phyloP scores from a whole-genome alignment of 495 filamentous ascomycete genomes.

The Penicillium manginii region DNA sequence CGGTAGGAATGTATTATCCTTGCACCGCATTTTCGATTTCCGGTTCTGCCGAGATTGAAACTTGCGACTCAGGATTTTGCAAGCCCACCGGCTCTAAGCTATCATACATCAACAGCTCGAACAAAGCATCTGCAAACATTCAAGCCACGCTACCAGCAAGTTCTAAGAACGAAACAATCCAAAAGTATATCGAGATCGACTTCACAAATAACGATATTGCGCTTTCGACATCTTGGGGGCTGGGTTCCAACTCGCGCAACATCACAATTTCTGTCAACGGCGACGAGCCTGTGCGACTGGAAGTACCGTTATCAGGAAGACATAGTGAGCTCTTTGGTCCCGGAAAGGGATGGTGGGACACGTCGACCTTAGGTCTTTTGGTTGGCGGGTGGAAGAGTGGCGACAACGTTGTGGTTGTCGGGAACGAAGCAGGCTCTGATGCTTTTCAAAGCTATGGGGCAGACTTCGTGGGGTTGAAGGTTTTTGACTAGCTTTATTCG shows the following conservation, averaged over 20 bases:
- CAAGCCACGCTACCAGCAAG: constrained; percentile 12
- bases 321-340: constrained; percentile 50
- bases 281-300: constrained; percentile 41
- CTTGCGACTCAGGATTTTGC: constrained; percentile 7
- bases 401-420: constrained; percentile 42
- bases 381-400: constrained; percentile 48
- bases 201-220: constrained; percentile 59
- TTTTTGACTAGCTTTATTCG: constrained; percentile 21
- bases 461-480: constrained; percentile 43
- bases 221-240: constrained; percentile 43
- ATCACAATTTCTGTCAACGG: constrained; percentile 51
- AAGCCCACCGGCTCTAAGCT: constrained; percentile 4
- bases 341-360: constrained; percentile 53
- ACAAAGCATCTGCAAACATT: constrained; percentile 22
- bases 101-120: constrained; percentile 8
- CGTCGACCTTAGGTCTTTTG: constrained; percentile 45
- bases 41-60: neutral
- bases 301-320: constrained; percentile 51
- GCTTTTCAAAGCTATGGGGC: constrained; percentile 38
- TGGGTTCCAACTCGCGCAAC: constrained; percentile 49
- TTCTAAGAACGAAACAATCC: constrained; percentile 7
- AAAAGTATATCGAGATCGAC: constrained; percentile 48
- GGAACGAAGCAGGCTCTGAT: constrained; percentile 37
- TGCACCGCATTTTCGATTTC: neutral
- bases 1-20: neutral